These are phyloP conservation scores for Pseudocercospora vitis DNA, from an alignment of 2,329 filamentous ascomycete genomes.

Conservation along the genomic window DNA sequence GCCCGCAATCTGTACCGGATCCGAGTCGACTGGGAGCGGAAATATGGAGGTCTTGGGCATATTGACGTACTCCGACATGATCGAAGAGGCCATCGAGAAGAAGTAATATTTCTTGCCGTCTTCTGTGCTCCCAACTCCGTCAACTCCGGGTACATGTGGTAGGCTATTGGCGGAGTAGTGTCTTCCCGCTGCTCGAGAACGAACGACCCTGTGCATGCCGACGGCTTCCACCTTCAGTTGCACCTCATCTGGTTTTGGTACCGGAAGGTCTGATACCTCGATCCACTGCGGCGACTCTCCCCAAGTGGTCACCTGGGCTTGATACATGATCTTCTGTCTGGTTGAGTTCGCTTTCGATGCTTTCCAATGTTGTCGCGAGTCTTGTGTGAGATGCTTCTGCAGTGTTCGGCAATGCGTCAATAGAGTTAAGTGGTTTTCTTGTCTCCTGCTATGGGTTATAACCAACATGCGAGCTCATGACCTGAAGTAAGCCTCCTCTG, in stretches of 20 bases:
- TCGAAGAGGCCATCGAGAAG: slow-evolving; percentile 45
- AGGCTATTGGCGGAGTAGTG: slow-evolving; percentile 55
- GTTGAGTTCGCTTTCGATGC: not conserved
- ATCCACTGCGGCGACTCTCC: slow-evolving; percentile 38
- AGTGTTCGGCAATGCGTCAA: not conserved
- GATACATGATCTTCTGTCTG: slow-evolving; percentile 35
- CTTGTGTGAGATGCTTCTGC: not conserved
- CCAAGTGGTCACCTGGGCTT: slow-evolving; percentile 46
- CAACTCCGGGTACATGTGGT: slow-evolving; percentile 55
- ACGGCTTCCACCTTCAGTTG: slow-evolving; percentile 55
- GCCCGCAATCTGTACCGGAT: slow-evolving; percentile 54
- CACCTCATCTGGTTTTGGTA: slow-evolving; percentile 42
- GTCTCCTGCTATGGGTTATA: too few relatives aligned
- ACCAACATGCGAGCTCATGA: not conserved
- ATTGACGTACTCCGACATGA: slow-evolving; percentile 53
- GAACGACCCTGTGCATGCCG: slow-evolving; percentile 57
- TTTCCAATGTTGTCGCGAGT: not conserved
- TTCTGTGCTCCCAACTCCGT: slow-evolving; percentile 51
- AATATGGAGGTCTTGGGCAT: slow-evolving; percentile 44
- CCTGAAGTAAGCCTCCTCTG: not conserved
- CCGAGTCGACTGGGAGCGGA: slow-evolving; percentile 48
- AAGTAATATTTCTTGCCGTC: slow-evolving; percentile 56
- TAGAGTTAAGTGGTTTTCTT: too few relatives aligned
- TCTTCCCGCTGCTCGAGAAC: slow-evolving; percentile 53
- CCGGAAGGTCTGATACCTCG: slow-evolving; percentile 38